Evolutionary conservation across 2,329 filamentous ascomycete species (phyloP).

Genomic region (Penicillium verrucosum): DNA sequence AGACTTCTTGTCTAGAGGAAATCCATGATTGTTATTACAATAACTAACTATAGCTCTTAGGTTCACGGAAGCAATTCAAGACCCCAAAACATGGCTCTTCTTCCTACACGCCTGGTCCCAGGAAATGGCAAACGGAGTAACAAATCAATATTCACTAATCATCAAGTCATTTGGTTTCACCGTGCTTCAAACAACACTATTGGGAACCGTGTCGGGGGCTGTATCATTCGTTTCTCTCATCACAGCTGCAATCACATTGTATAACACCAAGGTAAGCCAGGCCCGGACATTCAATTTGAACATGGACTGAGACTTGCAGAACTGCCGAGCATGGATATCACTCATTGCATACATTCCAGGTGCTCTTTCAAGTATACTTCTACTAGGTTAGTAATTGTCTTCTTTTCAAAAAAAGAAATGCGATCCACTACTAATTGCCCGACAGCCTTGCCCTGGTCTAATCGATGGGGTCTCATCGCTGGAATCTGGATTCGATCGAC

Average conservation of each 20-base stretch:
- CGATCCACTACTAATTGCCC: neutral
- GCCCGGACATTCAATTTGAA: neutral
- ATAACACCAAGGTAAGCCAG: conserved; percentile 28
- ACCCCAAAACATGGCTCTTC: conserved; percentile 37
- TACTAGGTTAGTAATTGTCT: conserved; percentile 20
- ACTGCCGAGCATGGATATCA: conserved; percentile 23
- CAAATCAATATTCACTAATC: conserved; percentile 45
- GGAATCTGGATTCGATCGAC: conserved; percentile 42
- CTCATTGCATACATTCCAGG: conserved; percentile 35
- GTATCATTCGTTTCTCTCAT: conserved; percentile 29
- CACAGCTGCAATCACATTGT: conserved; percentile 28
- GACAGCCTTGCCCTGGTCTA: conserved; percentile 35
- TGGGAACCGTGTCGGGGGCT: conserved; percentile 26
- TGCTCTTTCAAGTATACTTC: conserved; percentile 37
- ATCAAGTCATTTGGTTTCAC: conserved; percentile 47
- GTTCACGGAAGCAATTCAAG: conserved; percentile 33
- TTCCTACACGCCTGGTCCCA: conserved; percentile 37
- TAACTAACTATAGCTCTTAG: neutral
- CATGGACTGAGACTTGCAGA: neutral
- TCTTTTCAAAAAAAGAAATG: neutral
- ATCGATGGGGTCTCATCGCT: conserved; percentile 36
- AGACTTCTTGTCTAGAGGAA: neutral
- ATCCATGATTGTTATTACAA: neutral
- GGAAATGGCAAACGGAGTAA: conserved; percentile 37
- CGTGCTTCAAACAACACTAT: conserved; percentile 23